Conservation (phyloP, 129 eudicot species). For the Glebionis coronaria region DNA sequence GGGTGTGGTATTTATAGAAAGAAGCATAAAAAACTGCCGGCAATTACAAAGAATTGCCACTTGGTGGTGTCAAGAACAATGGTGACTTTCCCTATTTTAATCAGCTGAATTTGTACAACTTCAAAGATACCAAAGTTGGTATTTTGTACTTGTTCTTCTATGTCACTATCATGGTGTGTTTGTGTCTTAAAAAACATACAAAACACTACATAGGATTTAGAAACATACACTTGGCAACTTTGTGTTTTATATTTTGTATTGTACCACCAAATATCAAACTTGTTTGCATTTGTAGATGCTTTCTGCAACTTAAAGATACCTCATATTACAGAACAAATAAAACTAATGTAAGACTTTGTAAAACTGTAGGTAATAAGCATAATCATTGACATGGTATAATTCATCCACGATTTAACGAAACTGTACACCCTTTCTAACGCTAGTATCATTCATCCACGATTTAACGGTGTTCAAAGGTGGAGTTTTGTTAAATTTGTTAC, state of each 20-base stretch:
- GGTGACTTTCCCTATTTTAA: slow-evolving; percentile 26
- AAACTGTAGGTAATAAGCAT: too few relatives aligned
- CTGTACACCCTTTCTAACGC: too few relatives aligned
- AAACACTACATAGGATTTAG: slow-evolving; percentile 25
- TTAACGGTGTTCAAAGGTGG: too few relatives aligned
- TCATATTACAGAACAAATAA: not conserved
- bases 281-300: slow-evolving; percentile 21
- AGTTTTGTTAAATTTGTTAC: too few relatives aligned
- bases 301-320: slow-evolving; percentile 5
- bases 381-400: too few relatives aligned
- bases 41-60: slow-evolving; percentile 39
- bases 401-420: too few relatives aligned
- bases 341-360: too few relatives aligned
- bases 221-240: slow-evolving; percentile 36
- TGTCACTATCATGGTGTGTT: slow-evolving; percentile 29
- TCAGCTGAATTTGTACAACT: slow-evolving; percentile 21
- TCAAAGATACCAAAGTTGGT: slow-evolving; percentile 25
- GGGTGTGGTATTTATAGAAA: slow-evolving; percentile 20
- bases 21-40: slow-evolving; percentile 24
- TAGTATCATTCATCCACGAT: too few relatives aligned
- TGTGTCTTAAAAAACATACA: slow-evolving; percentile 23
- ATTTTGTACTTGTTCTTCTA: slow-evolving; percentile 29
- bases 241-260: slow-evolving; percentile 17
- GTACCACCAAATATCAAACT: not conserved
- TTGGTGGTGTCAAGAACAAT: slow-evolving; percentile 34